These are phyloP conservation scores for Thermochaetoides dissita DNA, from an alignment of 2,329 filamentous ascomycete species.

Conservation along the genomic window DNA sequence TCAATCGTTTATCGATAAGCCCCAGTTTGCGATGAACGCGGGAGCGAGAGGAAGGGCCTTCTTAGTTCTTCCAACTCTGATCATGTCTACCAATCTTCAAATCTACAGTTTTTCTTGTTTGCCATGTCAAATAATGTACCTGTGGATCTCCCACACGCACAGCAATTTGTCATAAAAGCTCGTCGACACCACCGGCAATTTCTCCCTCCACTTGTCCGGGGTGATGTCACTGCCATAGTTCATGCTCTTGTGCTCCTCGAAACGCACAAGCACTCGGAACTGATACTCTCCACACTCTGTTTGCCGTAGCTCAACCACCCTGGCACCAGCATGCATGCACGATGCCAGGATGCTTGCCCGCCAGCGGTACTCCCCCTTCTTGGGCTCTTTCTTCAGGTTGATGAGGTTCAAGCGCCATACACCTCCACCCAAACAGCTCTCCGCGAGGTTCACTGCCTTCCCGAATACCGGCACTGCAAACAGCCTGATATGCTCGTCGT, in stretches of 20 bases:
- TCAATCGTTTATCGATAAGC: no score
- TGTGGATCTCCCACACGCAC: conserved; percentile 44
- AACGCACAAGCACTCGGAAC: conserved; percentile 53
- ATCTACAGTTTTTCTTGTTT: not conserved
- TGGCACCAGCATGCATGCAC: conserved; percentile 82
- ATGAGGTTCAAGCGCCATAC: conserved; percentile 75
- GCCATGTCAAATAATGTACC: no score
- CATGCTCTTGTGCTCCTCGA: conserved; percentile 85
- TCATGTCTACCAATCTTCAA: not conserved
- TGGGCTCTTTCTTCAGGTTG: conserved; percentile 13
- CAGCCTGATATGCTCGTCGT: conserved; percentile 72
- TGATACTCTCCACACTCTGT: conserved; percentile 33
- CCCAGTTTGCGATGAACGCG: no score
- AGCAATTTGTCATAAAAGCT: conserved; percentile 65
- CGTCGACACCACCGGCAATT: conserved; percentile 45
- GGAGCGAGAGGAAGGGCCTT: not conserved
- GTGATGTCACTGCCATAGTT: conserved; percentile 76
- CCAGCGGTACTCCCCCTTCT: conserved; percentile 12
- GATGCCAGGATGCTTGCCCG: conserved; percentile 54
- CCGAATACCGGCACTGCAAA: conserved; percentile 35
- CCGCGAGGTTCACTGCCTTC: conserved; percentile 40
- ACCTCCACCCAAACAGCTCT: conserved; percentile 58
- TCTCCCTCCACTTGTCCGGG: conserved; percentile 22
- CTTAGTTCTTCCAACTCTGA: not conserved
- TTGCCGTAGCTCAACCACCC: conserved; percentile 40